phyloP scores from a whole-genome alignment of 768 basidiomycete species.

The Floccularia luteovirens region DNA sequence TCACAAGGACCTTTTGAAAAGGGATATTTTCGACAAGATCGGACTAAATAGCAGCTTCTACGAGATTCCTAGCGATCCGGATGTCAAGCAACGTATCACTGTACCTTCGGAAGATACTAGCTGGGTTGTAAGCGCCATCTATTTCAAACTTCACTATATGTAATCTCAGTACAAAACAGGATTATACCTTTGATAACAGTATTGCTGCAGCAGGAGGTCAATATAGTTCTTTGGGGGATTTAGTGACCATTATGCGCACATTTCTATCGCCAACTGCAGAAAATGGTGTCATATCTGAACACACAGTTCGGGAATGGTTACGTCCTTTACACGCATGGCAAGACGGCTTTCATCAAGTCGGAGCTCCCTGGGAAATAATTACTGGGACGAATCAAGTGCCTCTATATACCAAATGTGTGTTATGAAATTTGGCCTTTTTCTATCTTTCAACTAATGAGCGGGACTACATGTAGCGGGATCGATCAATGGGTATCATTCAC shows the following conservation, averaged over 20 bases:
- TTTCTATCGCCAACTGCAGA: constrained; percentile 31
- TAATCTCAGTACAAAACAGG: constrained; percentile 14
- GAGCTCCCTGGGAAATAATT: constrained; percentile 35
- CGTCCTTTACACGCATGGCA: constrained; percentile 30
- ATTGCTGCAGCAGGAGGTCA: constrained; percentile 42
- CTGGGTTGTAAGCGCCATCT: constrained; percentile 20
- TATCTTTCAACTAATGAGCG: constrained; percentile 2
- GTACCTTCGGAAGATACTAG: constrained; percentile 25
- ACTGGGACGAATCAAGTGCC: constrained; percentile 18
- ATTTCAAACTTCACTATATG: neutral
- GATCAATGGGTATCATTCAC: constrained; percentile 28
- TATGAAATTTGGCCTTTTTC: neutral
- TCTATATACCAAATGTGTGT: constrained; percentile 23
- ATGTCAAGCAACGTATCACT: constrained; percentile 24
- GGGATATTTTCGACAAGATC: constrained; percentile 43
- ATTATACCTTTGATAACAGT: constrained; percentile 27
- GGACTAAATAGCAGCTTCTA: constrained; percentile 37
- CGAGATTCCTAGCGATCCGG: constrained; percentile 24
- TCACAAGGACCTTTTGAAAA: constrained; percentile 34
- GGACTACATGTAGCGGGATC: constrained; percentile 22
- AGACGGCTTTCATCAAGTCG: constrained; percentile 25
- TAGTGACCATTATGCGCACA: constrained; percentile 32
- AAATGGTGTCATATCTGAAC: constrained; percentile 23
- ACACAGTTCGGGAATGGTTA: constrained; percentile 33
- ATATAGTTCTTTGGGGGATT: constrained; percentile 40